Base-by-base conservation (phyloP, 2,329 filamentous ascomycete species). In the Pseudogymnoascus sp. region DNA sequence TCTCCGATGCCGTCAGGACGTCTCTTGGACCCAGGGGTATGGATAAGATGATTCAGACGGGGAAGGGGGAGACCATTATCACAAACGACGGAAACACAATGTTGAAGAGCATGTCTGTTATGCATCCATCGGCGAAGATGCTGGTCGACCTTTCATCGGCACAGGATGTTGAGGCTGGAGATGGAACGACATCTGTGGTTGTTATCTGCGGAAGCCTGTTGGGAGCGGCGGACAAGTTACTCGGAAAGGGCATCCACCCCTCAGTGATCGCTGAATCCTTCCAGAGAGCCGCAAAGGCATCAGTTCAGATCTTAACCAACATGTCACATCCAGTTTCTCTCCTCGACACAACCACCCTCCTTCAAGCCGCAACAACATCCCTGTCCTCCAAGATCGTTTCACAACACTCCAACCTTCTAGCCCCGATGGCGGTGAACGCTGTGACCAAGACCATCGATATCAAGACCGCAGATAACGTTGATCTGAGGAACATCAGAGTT, bases 71-170 rank as follows among this genome's bases (percentile, higher is more conserved):
- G 78, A 97, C 93, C 64, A 95, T 97, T 77, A 99, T 99, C 80
- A 99, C 95, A 74, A 99, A 99, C 82, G 95, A 99, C 79, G 95
- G 95, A 76, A 96, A 96, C 81, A 99, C 95, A 64, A 99, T 99
- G 93, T 81, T 99, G 74, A 96, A 90, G 80, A 93, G 93, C 82
- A 97, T 99, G 95, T 90, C 91, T 69, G 95, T 99, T 69, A 92
- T 99, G 89, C 95, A 99, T 76, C 95, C 95, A n/a, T 96, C 96
- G 60, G 95, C 95, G 61, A 97, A 96, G 81, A 99, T 99, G 95
- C 83, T 99, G 70, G 95, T 99, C 73, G 93, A 99, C 77, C 85
- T 99, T 67, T 96, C 93, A 72, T 91, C 95, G 69, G 95, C 95
- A 69, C 95, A 99, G 77, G 95, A 99, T 80, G 92, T 99, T 66